Conservation (phyloP, 2,329 filamentous ascomycete genomes). For the Phyllosticta citrichinensis region DNA sequence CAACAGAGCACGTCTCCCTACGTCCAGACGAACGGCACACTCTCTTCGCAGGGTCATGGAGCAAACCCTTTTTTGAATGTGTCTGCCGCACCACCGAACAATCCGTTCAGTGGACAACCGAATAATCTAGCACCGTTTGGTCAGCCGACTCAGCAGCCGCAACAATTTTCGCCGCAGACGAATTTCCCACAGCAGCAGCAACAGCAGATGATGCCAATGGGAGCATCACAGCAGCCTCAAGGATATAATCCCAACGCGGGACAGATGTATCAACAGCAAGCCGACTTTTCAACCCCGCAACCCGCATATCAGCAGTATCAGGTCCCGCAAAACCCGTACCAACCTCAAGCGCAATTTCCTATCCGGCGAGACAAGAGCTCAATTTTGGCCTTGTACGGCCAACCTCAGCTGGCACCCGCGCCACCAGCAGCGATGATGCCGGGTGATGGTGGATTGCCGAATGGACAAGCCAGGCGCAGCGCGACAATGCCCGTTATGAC, state of each 20-base stretch:
- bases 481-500: constrained; percentile 27
- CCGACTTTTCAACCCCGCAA: constrained; percentile 7
- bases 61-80: constrained; percentile 36
- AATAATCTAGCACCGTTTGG: constrained; percentile 19
- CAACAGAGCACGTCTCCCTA: constrained; percentile 13
- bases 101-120: constrained; percentile 27
- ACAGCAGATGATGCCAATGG: constrained; percentile 16
- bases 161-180: constrained; percentile 12
- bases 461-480: constrained; percentile 23
- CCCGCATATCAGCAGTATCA: constrained; percentile 12
- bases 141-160: constrained; percentile 29
- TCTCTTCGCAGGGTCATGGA: constrained; percentile 22
- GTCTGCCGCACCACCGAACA: constrained; percentile 19
- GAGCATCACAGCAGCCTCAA: constrained; percentile 13
- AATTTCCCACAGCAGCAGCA: constrained; percentile 13
- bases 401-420: constrained; percentile 43
- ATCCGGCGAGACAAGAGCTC: constrained; percentile 56
- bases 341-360: constrained; percentile 25
- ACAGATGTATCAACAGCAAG: constrained; percentile 10
- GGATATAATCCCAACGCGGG: constrained; percentile 3
- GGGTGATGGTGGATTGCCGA: constrained; percentile 17
- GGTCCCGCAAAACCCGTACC: constrained; percentile 28
- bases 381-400: constrained; percentile 66
- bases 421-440: constrained; percentile 24
- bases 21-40: constrained; percentile 19